Evolutionary conservation across 345 rosid species (phyloP).

Genomic region (Arabis alpina): DNA sequence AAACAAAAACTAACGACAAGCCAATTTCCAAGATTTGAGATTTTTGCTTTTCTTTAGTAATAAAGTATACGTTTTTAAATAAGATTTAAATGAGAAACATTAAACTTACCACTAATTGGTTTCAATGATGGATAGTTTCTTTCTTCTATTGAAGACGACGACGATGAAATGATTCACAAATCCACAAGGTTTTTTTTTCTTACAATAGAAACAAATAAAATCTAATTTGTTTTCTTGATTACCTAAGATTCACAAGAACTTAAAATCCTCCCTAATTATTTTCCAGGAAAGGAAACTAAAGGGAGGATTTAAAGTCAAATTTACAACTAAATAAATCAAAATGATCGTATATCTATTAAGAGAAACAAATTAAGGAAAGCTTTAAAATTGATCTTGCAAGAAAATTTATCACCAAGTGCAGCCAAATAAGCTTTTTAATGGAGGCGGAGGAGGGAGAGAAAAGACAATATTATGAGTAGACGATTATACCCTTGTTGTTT

Average conservation of each 20-base stretch:
- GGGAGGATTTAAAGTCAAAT: conserved; percentile 10
- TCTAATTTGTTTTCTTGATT: not conserved
- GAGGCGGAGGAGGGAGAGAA: conserved; percentile 9
- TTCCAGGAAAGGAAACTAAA: not conserved
- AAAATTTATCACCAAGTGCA: conserved; percentile 33
- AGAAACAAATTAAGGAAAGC: not conserved
- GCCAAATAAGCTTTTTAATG: conserved; percentile 38
- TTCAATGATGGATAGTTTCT: conserved; percentile 1
- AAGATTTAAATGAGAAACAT: not conserved
- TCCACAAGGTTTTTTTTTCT: not conserved
- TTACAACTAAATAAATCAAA: not conserved
- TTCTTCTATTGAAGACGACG: conserved; percentile 22
- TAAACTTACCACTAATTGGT: conserved; percentile 38
- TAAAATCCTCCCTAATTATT: conserved; percentile 15
- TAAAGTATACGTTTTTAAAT: conserved; percentile 18
- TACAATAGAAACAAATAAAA: not conserved
- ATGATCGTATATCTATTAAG: not conserved
- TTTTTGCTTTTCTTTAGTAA: not conserved
- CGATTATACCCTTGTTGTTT: conserved; percentile 16
- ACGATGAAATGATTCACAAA: conserved; percentile 11
- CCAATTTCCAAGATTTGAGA: conserved; percentile 29
- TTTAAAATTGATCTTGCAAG: conserved; percentile 28
- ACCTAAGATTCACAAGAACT: not conserved
- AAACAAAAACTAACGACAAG: conserved; percentile 35
- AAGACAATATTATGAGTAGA: conserved; percentile 28